Percentiles rank a stretch among this genome's conserved stretches.
These are phyloP conservation scores for Nicotiana undulata DNA, from an alignment of 257 asterid genomes.

Conservation along the genomic window DNA sequence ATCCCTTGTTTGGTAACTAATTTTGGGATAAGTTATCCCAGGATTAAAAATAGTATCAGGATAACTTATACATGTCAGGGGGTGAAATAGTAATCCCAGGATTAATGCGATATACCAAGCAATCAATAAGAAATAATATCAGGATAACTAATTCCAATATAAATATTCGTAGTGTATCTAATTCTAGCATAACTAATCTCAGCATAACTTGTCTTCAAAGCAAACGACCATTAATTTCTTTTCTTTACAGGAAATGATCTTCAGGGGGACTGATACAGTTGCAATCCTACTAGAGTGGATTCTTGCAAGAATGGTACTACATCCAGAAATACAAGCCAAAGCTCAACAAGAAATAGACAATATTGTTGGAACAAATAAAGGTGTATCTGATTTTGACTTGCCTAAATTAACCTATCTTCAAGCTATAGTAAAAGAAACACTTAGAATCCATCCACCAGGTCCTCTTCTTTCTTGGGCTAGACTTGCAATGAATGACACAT, in stretches of 20 bases:
- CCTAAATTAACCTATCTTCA: conserved; percentile 48
- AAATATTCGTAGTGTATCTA: too few species aligned
- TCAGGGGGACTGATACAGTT: conserved; percentile 78
- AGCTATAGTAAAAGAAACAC: conserved; percentile 72
- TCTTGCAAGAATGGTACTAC: conserved; percentile 86
- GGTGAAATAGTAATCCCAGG: too few species aligned
- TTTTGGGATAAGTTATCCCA: too few species aligned
- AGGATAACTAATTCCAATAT: too few species aligned
- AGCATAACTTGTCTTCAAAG: too few species aligned
- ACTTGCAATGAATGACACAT: conserved; percentile 50
- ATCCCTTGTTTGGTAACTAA: too few species aligned
- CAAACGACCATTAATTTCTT: too few species aligned
- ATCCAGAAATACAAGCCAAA: conserved; percentile 61
- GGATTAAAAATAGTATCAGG: too few species aligned
- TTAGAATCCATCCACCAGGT: conserved; percentile 76
- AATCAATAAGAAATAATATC: too few species aligned
- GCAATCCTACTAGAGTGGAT: conserved; percentile 81
- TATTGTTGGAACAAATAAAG: conserved; percentile 19
- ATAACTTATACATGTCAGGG: too few species aligned
- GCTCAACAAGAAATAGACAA: conserved; percentile 54
- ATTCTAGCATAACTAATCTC: too few species aligned
- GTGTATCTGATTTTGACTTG: conserved; percentile 43
- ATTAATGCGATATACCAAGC: too few species aligned
- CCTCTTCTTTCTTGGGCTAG: conserved; percentile 92
- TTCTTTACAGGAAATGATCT: conserved; percentile 62